These are phyloP conservation scores for Balamuthia mandrillaris DNA, from an alignment of 208 protist species.

Conservation along the genomic window DNA sequence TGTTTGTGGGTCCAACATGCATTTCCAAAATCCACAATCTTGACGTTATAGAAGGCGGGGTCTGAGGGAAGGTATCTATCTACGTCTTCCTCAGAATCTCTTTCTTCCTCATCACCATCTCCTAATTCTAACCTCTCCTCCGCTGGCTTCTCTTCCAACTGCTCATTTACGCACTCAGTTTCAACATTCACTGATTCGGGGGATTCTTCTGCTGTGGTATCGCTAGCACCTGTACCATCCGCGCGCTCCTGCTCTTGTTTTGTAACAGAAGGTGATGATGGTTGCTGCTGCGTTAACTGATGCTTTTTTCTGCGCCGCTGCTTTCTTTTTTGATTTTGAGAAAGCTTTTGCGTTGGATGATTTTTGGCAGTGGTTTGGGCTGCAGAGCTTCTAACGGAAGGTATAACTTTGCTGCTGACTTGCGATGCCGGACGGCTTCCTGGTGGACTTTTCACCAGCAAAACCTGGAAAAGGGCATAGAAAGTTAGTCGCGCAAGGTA, in stretches of 20 bases:
- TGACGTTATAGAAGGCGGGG: constrained; percentile 61
- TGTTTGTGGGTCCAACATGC: constrained; percentile 94
- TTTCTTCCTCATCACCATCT: background rate
- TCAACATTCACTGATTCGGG: background rate
- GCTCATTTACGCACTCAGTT: background rate
- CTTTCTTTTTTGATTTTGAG: background rate
- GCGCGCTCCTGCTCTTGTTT: too few species aligned
- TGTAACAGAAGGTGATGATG: too few species aligned
- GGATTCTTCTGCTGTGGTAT: background rate
- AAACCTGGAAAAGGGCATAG: too few species aligned
- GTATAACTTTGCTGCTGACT: too few species aligned
- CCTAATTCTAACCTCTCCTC: background rate
- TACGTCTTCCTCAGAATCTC: background rate
- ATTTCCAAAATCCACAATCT: constrained; percentile 97
- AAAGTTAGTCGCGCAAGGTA: too few species aligned
- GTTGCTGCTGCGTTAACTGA: background rate
- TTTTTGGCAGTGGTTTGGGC: background rate
- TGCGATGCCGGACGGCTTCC: too few species aligned
- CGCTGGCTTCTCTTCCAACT: too few species aligned
- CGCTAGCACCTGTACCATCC: background rate
- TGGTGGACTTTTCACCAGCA: too few species aligned
- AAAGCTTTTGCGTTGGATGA: background rate
- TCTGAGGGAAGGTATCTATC: background rate
- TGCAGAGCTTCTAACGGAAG: background rate
- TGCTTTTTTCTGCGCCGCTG: background rate